Percentiles rank a stretch among this genome's conserved stretches.
These are phyloP conservation scores for Backusella macrospora DNA, from an alignment of 192 early-diverging fungal species.

Conservation along the genomic window DNA sequence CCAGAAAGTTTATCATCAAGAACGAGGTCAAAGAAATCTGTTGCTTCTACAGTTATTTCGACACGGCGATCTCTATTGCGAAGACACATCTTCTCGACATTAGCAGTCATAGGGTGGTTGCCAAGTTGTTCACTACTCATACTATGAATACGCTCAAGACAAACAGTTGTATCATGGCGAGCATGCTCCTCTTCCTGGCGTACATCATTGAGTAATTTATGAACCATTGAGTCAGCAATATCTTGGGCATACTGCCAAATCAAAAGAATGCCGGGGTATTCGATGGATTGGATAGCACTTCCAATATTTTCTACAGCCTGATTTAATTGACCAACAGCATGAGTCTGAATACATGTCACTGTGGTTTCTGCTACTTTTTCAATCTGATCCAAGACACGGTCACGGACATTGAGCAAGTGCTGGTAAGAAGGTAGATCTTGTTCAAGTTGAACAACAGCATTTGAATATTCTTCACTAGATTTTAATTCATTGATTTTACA, in stretches of 20 bases:
- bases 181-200: conserved; percentile 62
- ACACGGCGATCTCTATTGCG: conserved; percentile 25
- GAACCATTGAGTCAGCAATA: conserved; percentile 70
- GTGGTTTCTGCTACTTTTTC: conserved; percentile 63
- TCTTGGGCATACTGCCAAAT: conserved; percentile 88
- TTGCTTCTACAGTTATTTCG: conserved; percentile 32
- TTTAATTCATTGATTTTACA: conserved; percentile 70
- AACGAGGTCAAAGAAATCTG: conserved; percentile 44
- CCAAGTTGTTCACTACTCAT: conserved; percentile 43
- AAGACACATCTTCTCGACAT: conserved; percentile 37
- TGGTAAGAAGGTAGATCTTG: conserved; percentile 75
- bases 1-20: conserved; percentile 40
- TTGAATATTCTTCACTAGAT: conserved; percentile 59
- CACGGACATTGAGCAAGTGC: conserved; percentile 73
- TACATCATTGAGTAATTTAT: conserved; percentile 64
- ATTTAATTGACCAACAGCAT: conserved; percentile 40
- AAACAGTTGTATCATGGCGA: conserved; percentile 41
- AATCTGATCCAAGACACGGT: conserved; percentile 65
- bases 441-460: conserved; percentile 65
- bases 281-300: conserved; percentile 64
- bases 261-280: conserved; percentile 81
- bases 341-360: conserved; percentile 57
- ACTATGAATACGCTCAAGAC: conserved; percentile 48
- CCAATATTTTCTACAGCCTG: conserved; percentile 71
- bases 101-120: conserved; percentile 29